phyloP scores from a whole-genome alignment of 768 basidiomycete genomes.

The Rhizopogon rudus region DNA sequence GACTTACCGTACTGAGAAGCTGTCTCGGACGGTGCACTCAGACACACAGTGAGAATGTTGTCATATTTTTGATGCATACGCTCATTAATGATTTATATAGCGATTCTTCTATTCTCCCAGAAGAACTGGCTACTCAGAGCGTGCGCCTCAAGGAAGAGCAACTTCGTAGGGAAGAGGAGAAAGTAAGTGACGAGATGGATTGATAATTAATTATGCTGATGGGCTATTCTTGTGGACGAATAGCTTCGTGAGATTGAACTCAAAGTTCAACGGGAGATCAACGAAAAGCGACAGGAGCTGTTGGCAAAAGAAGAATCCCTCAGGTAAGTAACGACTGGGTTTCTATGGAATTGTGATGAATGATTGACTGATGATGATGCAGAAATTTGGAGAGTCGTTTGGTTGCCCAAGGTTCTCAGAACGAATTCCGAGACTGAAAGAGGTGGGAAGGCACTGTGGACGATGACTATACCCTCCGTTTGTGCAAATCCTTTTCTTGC shows the following conservation, averaged over 20 bases:
- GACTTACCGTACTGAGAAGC: slow-evolving; percentile 96
- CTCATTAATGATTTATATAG: slow-evolving; percentile 33
- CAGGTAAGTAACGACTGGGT: slow-evolving; percentile 42
- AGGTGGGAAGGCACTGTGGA: slow-evolving; percentile 17
- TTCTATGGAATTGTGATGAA: not conserved
- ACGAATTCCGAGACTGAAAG: slow-evolving; percentile 68
- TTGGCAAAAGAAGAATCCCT: slow-evolving; percentile 95
- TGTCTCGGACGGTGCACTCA: slow-evolving; percentile 83
- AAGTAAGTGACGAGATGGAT: slow-evolving; percentile 39
- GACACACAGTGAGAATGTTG: slow-evolving; percentile 55
- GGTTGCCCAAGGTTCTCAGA: slow-evolving; percentile 81
- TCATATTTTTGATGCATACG: slow-evolving; percentile 4
- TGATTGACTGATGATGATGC: slow-evolving; percentile 3
- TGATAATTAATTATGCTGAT: not conserved
- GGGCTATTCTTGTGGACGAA: slow-evolving; percentile 9
- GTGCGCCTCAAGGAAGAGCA: slow-evolving; percentile 99
- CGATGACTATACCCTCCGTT: slow-evolving; percentile 30
- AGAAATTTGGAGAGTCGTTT: slow-evolving; percentile 89
- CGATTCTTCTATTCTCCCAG: slow-evolving; percentile 88
- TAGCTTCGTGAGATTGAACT: slow-evolving; percentile 96
- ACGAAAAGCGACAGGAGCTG: slow-evolving; percentile 94
- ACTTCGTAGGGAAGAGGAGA: slow-evolving; percentile 94
- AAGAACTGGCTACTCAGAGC: slow-evolving; percentile 94
- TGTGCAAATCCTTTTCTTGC: slow-evolving; percentile 29
- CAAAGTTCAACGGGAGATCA: slow-evolving; percentile 96